phyloP scores from a whole-genome alignment of 768 basidiomycete species.

The Cystofilobasidium ferigula region DNA sequence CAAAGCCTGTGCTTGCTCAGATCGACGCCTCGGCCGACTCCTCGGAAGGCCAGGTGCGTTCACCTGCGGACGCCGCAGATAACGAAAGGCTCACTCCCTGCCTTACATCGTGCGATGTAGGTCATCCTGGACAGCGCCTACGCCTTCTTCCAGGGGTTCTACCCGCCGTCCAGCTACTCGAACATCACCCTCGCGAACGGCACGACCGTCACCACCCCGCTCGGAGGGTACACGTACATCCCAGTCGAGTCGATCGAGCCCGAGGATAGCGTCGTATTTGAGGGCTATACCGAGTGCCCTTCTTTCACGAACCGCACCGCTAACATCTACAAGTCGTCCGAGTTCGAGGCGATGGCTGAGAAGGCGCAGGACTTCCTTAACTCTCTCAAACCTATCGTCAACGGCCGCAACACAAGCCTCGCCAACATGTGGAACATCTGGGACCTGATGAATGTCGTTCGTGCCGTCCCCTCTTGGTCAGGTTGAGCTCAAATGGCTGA shows the following conservation, averaged over 20 bases:
- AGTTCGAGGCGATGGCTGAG: slow-evolving; percentile 23
- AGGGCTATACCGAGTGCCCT: slow-evolving; percentile 55
- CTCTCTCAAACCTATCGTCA: slow-evolving; percentile 26
- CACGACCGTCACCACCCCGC: slow-evolving; percentile 49
- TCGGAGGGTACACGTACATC: slow-evolving; percentile 67
- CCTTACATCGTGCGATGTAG: not conserved
- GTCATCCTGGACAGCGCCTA: slow-evolving; percentile 54
- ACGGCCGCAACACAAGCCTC: slow-evolving; percentile 26
- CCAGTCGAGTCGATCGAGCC: slow-evolving; percentile 64
- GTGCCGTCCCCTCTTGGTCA: not conserved
- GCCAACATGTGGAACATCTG: slow-evolving; percentile 31
- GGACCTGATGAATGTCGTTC: not conserved
- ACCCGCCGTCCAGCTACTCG: slow-evolving; percentile 46
- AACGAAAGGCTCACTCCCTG: not conserved
- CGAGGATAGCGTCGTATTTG: slow-evolving; percentile 51
- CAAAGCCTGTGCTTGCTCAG: slow-evolving; percentile 16
- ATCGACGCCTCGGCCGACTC: slow-evolving; percentile 28
- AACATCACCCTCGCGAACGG: slow-evolving; percentile 58
- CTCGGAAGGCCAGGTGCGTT: slow-evolving; percentile 47
- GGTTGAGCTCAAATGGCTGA: slow-evolving; percentile 35
- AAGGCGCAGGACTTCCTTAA: slow-evolving; percentile 26
- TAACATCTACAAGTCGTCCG: slow-evolving; percentile 38
- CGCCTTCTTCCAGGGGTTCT: slow-evolving; percentile 49
- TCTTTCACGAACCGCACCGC: slow-evolving; percentile 40
- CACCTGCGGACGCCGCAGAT: not conserved